A percentile compares a stretch with the other conserved stretches of the same genome.
phyloP scores from a whole-genome alignment of 129 eudicot genomes.

The Mikania micrantha region DNA sequence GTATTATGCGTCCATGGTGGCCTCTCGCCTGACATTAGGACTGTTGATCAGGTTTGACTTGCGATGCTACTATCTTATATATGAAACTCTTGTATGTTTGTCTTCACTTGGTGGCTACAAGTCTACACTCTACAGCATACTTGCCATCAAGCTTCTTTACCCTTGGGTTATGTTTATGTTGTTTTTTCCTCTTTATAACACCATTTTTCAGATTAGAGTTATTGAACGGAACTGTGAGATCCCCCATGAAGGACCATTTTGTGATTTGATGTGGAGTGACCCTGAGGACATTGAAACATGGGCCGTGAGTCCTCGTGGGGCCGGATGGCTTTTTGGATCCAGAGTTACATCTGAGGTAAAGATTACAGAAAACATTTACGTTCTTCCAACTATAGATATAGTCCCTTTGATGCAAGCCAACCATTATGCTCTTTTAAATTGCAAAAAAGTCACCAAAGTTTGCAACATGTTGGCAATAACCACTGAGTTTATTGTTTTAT shows the following conservation, averaged over 20 bases:
- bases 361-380: too few species aligned
- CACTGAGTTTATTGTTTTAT: not conserved
- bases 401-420: not conserved
- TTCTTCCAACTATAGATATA: not conserved
- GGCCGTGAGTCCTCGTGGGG: slow-evolving; percentile 99
- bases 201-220: slow-evolving; percentile 64
- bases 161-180: not conserved
- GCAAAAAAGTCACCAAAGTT: not conserved
- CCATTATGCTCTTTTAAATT: not conserved
- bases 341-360: slow-evolving; percentile 94
- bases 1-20: slow-evolving; percentile 99
- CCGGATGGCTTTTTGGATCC: slow-evolving; percentile 99
- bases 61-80: slow-evolving; percentile 12
- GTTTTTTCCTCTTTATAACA: slow-evolving; percentile 3
- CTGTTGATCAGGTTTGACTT: slow-evolving; percentile 80
- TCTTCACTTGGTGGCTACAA: slow-evolving; percentile 9
- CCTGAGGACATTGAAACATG: slow-evolving; percentile 99
- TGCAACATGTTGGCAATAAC: not conserved
- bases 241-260: slow-evolving; percentile 97
- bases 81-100: not conserved
- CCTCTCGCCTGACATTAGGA: slow-evolving; percentile 94
- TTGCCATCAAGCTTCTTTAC: not conserved
- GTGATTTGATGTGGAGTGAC: slow-evolving; percentile 99
- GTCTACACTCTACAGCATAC: not conserved
- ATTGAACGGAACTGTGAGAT: slow-evolving; percentile 96